Conservation (phyloP, 768 basidiomycete species). For the Tricholoma furcatifolium region DNA sequence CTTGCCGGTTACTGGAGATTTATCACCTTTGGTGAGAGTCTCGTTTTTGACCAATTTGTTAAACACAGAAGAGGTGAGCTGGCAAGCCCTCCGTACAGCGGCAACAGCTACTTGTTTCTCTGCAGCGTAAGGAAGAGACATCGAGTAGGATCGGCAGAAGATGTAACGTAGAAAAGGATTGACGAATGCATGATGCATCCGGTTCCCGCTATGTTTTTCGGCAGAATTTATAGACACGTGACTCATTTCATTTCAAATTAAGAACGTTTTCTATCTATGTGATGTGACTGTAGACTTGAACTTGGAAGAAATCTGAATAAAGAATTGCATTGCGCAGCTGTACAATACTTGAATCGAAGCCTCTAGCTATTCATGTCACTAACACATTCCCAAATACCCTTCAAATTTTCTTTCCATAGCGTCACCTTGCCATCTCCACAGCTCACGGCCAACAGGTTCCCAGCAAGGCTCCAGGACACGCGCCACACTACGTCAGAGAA, state of each 20-base stretch:
- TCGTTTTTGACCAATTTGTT: constrained; percentile 81
- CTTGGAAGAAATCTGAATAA: background rate
- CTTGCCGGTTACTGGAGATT: constrained; percentile 85
- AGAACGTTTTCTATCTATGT: too few relatives aligned
- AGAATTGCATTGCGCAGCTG: background rate
- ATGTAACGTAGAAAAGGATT: constrained; percentile 15
- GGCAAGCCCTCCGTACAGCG: constrained; percentile 85
- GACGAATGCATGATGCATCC: constrained; percentile 14
- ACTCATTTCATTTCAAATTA: too few relatives aligned
- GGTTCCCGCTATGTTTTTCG: constrained; percentile 3
- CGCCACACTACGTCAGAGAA: constrained; percentile 99
- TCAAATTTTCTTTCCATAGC: constrained; percentile 96
- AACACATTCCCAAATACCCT: constrained; percentile 95
- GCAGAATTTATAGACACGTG: constrained; percentile 5
- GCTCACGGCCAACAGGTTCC: constrained; percentile 93
- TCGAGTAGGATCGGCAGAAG: constrained; percentile 27
- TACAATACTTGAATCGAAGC: constrained; percentile 1
- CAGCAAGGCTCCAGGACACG: constrained; percentile 97
- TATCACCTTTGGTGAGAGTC: constrained; percentile 87
- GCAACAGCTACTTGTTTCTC: constrained; percentile 84
- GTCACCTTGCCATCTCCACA: constrained; percentile 98
- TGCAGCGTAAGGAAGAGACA: constrained; percentile 53
- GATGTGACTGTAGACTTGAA: too few relatives aligned
- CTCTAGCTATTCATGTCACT: constrained; percentile 86
- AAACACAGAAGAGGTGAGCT: constrained; percentile 83